Percentiles rank a stretch among this genome's conserved stretches.
Evolutionary conservation across 2,329 filamentous ascomycete species (phyloP).

Genomic region (Neobulgaria alba): DNA sequence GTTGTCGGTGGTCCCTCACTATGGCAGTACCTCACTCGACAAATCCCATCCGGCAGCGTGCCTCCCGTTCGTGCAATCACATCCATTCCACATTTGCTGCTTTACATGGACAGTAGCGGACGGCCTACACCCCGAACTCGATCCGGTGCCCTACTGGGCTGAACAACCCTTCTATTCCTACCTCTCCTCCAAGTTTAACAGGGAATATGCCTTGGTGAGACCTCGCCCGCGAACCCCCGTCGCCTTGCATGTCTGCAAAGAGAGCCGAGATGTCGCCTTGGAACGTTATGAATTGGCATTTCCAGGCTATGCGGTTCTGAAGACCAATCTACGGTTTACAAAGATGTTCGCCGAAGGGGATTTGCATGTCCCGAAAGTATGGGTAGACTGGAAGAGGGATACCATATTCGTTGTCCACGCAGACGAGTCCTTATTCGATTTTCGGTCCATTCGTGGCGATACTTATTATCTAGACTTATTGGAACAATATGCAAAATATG

Average conservation of each 20-base stretch:
- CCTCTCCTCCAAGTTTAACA: neutral
- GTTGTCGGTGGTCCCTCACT: neutral
- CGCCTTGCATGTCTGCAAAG: neutral
- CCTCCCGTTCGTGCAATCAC: neutral
- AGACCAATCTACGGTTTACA: too few relatives aligned
- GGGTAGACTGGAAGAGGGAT: too few relatives aligned
- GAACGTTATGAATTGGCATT: neutral
- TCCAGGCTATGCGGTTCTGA: too few relatives aligned
- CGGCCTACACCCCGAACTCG: neutral
- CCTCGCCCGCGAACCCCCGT: neutral
- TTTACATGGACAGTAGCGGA: neutral
- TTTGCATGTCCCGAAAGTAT: too few relatives aligned
- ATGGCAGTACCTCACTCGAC: neutral
- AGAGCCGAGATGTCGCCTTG: neutral
- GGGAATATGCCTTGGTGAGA: neutral
- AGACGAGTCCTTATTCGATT: too few relatives aligned
- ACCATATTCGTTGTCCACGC: too few relatives aligned
- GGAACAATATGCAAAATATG: too few relatives aligned
- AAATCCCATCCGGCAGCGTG: neutral
- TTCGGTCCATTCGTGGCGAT: too few relatives aligned
- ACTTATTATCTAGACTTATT: too few relatives aligned
- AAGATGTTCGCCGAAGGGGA: too few relatives aligned
- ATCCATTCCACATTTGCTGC: neutral
- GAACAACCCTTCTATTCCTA: neutral
- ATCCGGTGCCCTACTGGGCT: neutral